Evolutionary conservation across 257 asterid species (phyloP), one percentile per base, ranked within the genome.

Genomic region (Rehmannia glutinosa): DNA sequence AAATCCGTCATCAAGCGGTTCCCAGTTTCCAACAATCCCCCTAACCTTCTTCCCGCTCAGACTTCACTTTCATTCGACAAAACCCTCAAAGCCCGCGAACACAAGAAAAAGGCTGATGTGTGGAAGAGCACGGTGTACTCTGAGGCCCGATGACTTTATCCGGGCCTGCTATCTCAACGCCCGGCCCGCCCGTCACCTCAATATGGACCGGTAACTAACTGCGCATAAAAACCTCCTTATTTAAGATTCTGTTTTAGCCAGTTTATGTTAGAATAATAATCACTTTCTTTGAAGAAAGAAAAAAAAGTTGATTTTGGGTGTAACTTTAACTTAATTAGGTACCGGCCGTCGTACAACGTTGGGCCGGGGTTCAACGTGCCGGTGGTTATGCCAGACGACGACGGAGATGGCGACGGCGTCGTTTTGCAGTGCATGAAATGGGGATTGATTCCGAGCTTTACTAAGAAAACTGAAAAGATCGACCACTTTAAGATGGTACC

Each of bases 391-490:
- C 78, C 81, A 62, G 97, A 83, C 58, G 84, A 83, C 8, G 86
- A 63, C 2, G 76, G 77, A 20, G 86, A 73, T 10, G 28, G 71
- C 17, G 77, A 65, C 57, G 88, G 88, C 46, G 87, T 76, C 61
- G 95, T 84, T 53, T 73, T 82, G 74, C 97, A 92, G 71, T 90
- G 89, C 65, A 92, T 92, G 97, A 92, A 90, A 53, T 92, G 98
- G 98, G 98, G 98, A 13, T 86, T 92, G 50, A 68, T 92, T 73
- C 98, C 98, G 17, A 83, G 93, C 72, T 92, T 92, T 75, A 84
- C 95, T 28, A 87, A 92, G 80, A 84, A 84, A 74, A 69, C 79
- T 28, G 93, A 87, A 27, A 92, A 87, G 75, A 78, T 86, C 33
- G 98, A 92, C 65, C 90, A 92, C 77, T 92, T 84, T 71, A 86